Evolutionary conservation across 139 green algal genomes (phyloP).

Genomic region (Deuterostichococcus epilithicus): DNA sequence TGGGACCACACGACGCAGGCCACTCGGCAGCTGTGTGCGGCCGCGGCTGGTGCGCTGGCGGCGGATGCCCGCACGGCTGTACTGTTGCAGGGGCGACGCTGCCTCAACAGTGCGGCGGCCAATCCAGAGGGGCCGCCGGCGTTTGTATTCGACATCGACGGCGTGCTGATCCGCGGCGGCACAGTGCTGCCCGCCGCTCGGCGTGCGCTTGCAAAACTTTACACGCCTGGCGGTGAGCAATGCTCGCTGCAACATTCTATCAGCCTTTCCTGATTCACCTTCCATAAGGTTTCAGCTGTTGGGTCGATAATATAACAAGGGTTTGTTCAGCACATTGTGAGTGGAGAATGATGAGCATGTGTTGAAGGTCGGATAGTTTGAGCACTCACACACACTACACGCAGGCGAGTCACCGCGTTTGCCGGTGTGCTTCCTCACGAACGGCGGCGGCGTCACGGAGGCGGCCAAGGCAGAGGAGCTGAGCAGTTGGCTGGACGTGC

Average conservation of each 20-base stretch:
- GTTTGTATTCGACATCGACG: constrained; percentile 81
- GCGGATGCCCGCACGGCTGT: no score
- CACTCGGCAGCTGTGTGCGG: no score
- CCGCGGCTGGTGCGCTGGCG: no score
- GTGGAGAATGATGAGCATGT: no score
- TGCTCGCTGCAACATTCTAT: no score
- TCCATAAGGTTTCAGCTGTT: no score
- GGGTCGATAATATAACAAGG: no score
- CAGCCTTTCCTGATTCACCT: no score
- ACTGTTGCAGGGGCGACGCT: background rate
- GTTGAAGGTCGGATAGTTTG: no score
- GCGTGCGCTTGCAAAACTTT: constrained; percentile 50
- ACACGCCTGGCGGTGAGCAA: constrained; percentile 25
- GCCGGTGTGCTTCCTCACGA: constrained; percentile 74
- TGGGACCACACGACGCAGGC: no score
- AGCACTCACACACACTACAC: background rate
- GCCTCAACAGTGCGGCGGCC: background rate
- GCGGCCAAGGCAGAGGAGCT: constrained; percentile 68
- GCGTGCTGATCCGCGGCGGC: constrained; percentile 64
- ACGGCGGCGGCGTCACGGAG: constrained; percentile 74
- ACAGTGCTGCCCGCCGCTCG: constrained; percentile 43
- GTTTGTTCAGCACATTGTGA: no score
- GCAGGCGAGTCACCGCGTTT: constrained; percentile 14
- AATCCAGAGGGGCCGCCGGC: constrained; percentile 12
- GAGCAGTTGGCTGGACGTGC: constrained; percentile 55